Base-by-base conservation (phyloP, 2,329 filamentous ascomycete genomes). In the Plenodomus biglobosus region DNA sequence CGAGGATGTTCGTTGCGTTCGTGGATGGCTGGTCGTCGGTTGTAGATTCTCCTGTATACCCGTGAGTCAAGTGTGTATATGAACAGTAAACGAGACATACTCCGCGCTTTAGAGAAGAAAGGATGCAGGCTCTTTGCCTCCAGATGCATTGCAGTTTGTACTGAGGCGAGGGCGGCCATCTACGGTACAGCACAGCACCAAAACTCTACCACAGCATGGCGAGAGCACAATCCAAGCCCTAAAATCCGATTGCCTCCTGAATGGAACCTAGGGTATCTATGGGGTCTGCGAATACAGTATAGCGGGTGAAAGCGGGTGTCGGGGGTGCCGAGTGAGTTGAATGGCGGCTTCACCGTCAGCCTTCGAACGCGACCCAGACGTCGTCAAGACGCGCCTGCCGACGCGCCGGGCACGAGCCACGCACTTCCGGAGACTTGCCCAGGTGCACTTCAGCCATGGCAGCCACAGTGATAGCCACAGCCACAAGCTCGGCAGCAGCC, bases 101-200 rank as follows among this genome's bases (percentile, higher is more conserved):
- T 61, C 2, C 43, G 34, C 13, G 60, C 51, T 46, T 69, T 72
- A 20, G 65, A 54, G 47, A 74, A 74, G 62, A 74, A 73, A 21
- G 71, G 70, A 54, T 74, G 71, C 41, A 73, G 44, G 52, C 45
- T 58, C 52, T 71, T 59, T 40, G 64, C 60, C 44, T 69, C 70
- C 34, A 69, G 55, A 64, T 66, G 62, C 71, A 74, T 74, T 49
- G 65, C 69, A 46, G 62, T 53, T 35, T 65, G 63, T 52, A 72
- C 66, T 53, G 62, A 65, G 51, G 64, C 45, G 38, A 68, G 57
- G 56, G 71, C 71, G 56, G 71, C 71, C 71, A 74, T 74, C 57
- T 55, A 70, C 48, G 32, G 27, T 30, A 35, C 21, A 35, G 11
- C 19, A 47, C 40, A 6, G 27, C n/a, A n/a, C n/a, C n/a, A n/a